Evolutionary conservation across 345 rosid species (phyloP).

Genomic region (Populus ilicifolia): DNA sequence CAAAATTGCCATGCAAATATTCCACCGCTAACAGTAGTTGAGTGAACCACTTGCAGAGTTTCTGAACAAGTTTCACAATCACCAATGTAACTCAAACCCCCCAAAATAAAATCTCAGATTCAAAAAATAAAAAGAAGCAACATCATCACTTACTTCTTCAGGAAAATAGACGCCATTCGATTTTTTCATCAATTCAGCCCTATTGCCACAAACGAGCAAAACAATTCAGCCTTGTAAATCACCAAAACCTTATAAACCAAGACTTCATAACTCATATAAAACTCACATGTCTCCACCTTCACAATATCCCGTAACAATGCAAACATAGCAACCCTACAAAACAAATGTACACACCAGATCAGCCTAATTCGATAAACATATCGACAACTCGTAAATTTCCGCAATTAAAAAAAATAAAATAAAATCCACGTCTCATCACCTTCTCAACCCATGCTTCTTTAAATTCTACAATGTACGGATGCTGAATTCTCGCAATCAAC

Average conservation of each 20-base stretch:
- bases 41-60: conserved; percentile 96
- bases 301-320: conserved; percentile 97
- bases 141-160: conserved; percentile 55
- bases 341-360: not conserved
- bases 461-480: conserved; percentile 91
- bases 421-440: conserved; percentile 21
- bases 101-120: not conserved
- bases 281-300: conserved; percentile 99
- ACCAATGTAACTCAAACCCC: conserved; percentile 13
- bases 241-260: conserved; percentile 9
- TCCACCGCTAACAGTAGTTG: conserved; percentile 90
- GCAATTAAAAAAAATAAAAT: not conserved
- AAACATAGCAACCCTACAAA: conserved; percentile 92
- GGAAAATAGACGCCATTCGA: conserved; percentile 82
- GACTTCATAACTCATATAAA: not conserved
- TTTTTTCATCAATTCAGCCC: conserved; percentile 97
- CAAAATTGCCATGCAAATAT: conserved; percentile 90
- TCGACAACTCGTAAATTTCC: not conserved
- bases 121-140: not conserved
- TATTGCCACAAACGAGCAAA: conserved; percentile 24
- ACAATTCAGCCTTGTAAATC: conserved; percentile 3
- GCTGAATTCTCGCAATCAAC: conserved; percentile 81
- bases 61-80: conserved; percentile 38
- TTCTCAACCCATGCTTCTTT: conserved; percentile 99
- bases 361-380: not conserved